Conservation (phyloP, 352 stramenopile species). For the Phytopythium chamaehyphon region DNA sequence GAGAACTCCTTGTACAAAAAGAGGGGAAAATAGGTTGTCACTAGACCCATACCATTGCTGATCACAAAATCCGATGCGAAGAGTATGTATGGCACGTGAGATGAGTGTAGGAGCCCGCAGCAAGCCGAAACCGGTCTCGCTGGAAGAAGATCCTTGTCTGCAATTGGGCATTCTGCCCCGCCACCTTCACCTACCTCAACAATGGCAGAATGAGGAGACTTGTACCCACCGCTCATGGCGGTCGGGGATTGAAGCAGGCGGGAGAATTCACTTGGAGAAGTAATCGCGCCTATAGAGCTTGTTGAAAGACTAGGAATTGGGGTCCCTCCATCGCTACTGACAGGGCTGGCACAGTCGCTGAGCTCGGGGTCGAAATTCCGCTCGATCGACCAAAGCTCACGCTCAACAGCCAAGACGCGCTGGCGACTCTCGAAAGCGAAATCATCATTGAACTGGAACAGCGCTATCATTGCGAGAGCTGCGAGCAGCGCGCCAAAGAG, state of each 20-base stretch:
- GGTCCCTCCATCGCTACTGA: constrained; percentile 6
- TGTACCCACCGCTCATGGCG: not conserved
- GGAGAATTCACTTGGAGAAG: constrained; percentile 27
- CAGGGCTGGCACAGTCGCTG: constrained; percentile 22
- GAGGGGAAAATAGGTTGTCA: constrained; percentile 54
- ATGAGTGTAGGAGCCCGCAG: constrained; percentile 26
- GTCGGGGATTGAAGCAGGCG: constrained; percentile 18
- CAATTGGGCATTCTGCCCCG: constrained; percentile 2
- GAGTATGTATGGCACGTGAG: constrained; percentile 56
- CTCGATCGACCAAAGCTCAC: constrained; percentile 58
- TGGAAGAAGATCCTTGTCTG: constrained; percentile 4
- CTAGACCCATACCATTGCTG: constrained; percentile 58
- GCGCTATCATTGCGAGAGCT: constrained; percentile 44
- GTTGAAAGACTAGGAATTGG: constrained; percentile 1
- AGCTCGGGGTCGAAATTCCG: constrained; percentile 57
- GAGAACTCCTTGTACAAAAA: constrained; percentile 61
- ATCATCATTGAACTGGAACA: constrained; percentile 84
- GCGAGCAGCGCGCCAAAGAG: constrained; percentile 57
- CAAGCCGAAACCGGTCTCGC: constrained; percentile 12
- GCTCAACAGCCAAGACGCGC: constrained; percentile 47
- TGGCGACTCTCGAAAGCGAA: constrained; percentile 63
- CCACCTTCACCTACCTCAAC: constrained; percentile 4
- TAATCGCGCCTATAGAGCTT: constrained; percentile 4
- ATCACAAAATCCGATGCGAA: constrained; percentile 68
- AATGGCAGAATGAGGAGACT: constrained; percentile 12